phyloP scores from a whole-genome alignment of 352 stramenopile species.

The Pythium guiyangense region DNA sequence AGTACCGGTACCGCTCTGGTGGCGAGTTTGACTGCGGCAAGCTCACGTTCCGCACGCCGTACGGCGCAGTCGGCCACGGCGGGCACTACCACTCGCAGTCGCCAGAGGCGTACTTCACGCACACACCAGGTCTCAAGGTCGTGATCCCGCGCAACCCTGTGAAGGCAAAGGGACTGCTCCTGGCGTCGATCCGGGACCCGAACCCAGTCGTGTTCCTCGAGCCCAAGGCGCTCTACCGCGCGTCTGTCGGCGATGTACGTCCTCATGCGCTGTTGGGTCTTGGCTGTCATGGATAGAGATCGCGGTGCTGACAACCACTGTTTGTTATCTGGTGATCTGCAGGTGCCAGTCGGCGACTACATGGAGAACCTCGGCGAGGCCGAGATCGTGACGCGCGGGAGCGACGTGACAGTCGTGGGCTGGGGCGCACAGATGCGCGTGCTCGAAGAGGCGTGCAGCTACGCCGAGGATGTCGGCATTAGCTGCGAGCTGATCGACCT shows the following conservation, averaged over 20 bases:
- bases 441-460: constrained; percentile 72
- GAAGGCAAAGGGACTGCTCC: constrained; percentile 95
- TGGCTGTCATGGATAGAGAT: background rate
- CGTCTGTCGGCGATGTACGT: constrained; percentile 89
- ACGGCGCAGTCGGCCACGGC: constrained; percentile 93
- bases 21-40: constrained; percentile 98
- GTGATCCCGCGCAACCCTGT: constrained; percentile 94
- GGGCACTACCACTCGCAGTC: constrained; percentile 95
- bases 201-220: constrained; percentile 98
- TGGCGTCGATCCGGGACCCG: constrained; percentile 94
- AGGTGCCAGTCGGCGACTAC: constrained; percentile 94
- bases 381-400: constrained; percentile 90
- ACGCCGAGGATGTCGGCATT: constrained; percentile 91
- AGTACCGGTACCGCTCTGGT: constrained; percentile 97
- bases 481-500: constrained; percentile 97
- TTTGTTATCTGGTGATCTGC: constrained; percentile 1
- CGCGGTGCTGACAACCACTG: background rate
- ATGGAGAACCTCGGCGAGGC: constrained; percentile 91
- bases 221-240: constrained; percentile 97
- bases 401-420: constrained; percentile 94
- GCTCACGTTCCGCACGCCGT: constrained; percentile 94
- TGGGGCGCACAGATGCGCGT: constrained; percentile 92
- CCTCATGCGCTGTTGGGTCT: too few relatives aligned
- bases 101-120: constrained; percentile 96
- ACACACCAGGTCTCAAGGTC: constrained; percentile 97